Conservation (phyloP, 345 rosid species). For the Salix koriyanagi region DNA sequence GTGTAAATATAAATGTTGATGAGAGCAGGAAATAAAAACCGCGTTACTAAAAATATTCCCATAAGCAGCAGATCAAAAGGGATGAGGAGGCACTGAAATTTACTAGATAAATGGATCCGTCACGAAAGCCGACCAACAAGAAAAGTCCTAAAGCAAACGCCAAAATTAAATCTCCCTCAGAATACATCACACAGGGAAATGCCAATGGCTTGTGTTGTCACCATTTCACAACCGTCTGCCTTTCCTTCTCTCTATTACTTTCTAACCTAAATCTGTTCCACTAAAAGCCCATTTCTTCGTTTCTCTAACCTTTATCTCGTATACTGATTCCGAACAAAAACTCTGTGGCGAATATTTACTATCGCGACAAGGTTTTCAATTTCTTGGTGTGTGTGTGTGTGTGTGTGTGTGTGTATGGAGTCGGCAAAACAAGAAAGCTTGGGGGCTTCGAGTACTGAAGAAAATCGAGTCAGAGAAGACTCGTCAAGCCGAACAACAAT, state of each 20-base stretch:
- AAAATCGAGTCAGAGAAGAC: conserved; percentile 12
- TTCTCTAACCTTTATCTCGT: neutral
- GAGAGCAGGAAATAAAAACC: neutral
- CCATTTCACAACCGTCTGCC: neutral
- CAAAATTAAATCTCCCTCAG: conserved; percentile 18
- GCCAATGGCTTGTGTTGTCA: conserved; percentile 43
- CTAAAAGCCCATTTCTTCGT: neutral
- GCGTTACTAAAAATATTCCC: neutral
- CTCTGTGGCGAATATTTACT: neutral
- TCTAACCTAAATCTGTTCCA: neutral
- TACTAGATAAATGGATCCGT: conserved; percentile 13
- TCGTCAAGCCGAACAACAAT: neutral
- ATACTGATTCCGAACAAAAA: neutral
- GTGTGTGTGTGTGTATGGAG: conserved; percentile 17
- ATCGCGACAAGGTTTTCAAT: neutral
- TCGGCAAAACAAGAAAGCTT: conserved; percentile 26
- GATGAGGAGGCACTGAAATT: neutral
- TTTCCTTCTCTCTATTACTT: neutral
- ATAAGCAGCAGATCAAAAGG: neutral
- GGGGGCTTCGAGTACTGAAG: conserved; percentile 27
- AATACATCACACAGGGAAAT: conserved; percentile 18
- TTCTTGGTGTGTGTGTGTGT: neutral
- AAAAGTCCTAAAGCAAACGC: conserved; percentile 29
- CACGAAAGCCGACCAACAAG: conserved; percentile 25
- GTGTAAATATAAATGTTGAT: neutral